Evolutionary conservation across 1,284 basidiomycete genomes (phyloP), one percentile per base, ranked within the genome.

Genomic region (Austropuccinia psidii): DNA sequence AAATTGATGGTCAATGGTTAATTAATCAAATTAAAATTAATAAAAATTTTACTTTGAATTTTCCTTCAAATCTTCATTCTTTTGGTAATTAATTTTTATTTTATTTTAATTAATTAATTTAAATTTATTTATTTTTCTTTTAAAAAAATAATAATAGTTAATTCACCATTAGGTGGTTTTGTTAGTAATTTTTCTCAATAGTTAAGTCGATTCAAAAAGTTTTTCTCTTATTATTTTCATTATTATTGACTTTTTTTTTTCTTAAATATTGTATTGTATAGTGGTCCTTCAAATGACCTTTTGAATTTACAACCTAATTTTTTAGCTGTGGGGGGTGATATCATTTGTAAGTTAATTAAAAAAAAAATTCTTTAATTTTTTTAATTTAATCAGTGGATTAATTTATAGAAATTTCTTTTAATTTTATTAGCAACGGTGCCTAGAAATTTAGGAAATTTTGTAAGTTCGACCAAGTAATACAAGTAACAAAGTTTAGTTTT

Each of bases 231-330:
- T 13, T 9, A 50, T 6, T 13, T 27, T 8, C 19, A 50, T 9
- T 24, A 21, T n/a, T n/a, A n/a, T 15, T 21, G 24, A 49, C 17
- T 50, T 7, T 13, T n/a, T 9, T 5, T 57, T 45, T 33, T 4
- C 19, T 45, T 8, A 45, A 17, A 7, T 1, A 49, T n/a, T 1
- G 35, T 41, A 27, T 54, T 57, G 13, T 15, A 43, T n/a, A 73
- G 70, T 64, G 70, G 70, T 2, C 70, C 70, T 2, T 61, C 47
- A 37, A 64, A 64, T 39, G 70, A 73, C 35, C 64, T 50, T 29
- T 31, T 41, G 37, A 64, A 64, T 29, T 31, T 64, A 1, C 60
- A 73, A 24, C 70, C 70, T 11, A 39, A 41, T 37, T 54, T 64
- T 27, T 49, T 73, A n/a, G 70, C 47, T 6, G 70, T 73, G 27